Evolutionary conservation across 495 filamentous ascomycete species (phyloP).

Genomic region (Tuber umbilicatum): DNA sequence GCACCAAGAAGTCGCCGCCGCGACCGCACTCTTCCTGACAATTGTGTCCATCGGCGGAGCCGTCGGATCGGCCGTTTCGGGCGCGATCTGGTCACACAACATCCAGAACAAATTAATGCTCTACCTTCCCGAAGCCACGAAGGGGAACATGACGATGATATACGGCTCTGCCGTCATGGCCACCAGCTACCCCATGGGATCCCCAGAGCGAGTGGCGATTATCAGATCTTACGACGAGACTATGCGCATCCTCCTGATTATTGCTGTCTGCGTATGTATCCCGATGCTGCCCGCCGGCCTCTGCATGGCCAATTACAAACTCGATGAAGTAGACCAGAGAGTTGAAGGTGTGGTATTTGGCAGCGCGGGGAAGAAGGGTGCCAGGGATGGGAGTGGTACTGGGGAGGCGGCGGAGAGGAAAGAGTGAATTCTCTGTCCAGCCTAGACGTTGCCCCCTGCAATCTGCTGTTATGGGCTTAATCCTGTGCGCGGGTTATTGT

Average conservation of each 20-base stretch:
- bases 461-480: background rate
- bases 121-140: conserved; percentile 49
- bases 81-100: conserved; percentile 58
- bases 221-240: conserved; percentile 57
- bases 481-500: background rate
- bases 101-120: conserved; percentile 53
- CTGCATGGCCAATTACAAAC: conserved; percentile 52
- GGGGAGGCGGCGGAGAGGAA: background rate
- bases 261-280: conserved; percentile 51
- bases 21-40: conserved; percentile 61
- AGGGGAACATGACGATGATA: conserved; percentile 48
- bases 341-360: conserved; percentile 29
- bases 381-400: background rate
- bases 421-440: background rate
- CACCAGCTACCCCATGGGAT: conserved; percentile 52
- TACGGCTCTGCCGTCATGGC: conserved; percentile 56
- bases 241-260: conserved; percentile 52
- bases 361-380: background rate
- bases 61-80: conserved; percentile 60
- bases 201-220: conserved; percentile 52
- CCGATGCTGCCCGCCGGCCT: conserved; percentile 54
- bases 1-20: conserved; percentile 61
- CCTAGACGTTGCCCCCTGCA: background rate
- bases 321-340: conserved; percentile 46
- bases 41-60: conserved; percentile 63